Evolutionary conservation across 2,329 filamentous ascomycete species (phyloP), one percentile per base, ranked within the genome.

Genomic region (Fusarium multiceps): DNA sequence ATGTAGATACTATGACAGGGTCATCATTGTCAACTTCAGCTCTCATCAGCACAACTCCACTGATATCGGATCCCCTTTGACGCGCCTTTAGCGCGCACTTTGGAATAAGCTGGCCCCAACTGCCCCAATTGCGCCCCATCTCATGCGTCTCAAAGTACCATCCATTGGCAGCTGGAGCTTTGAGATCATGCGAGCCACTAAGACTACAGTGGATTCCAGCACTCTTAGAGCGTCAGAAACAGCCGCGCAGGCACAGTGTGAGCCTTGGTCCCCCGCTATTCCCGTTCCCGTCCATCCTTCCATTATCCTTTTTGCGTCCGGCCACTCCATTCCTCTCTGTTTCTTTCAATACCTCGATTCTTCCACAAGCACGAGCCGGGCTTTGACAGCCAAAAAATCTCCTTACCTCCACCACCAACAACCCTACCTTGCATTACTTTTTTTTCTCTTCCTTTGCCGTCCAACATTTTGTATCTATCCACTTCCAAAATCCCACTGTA

Each of bases 341-440:
- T 63, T 68, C 70, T 58, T 64, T 55, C 60, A 65, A 65, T 65
- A 65, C 59, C 45, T 53, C 49, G 49, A 53, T 53, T 28, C 32
- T 65, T 62, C 56, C 67, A 68, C 58, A 72, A 57, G 45, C 45
- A 68, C 62, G 55, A 68, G 60, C 69, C 58, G 68, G 68, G 72
- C 64, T 68, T 66, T 65, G 59, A 72, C 62, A 64, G 70, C 73
- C 68, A 69, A 73, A 66, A 64, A 75, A 73, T 74, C 69, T 73
- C 74, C 72, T 71, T 43, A 74, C 73, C 64, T 75, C 72, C 64
- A 68, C 69, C 59, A 68, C 53, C 62, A 68, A 67, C 41, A 59
- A 47, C 45, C 60, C 48, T 63, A 63, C 48, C 58, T 59, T 40
- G 49, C 49, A 51, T 51, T 51, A 32, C 43, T n/a, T 32, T 47